phyloP scores from a whole-genome alignment of 257 asterid genomes.

The Asclepias syriaca region DNA sequence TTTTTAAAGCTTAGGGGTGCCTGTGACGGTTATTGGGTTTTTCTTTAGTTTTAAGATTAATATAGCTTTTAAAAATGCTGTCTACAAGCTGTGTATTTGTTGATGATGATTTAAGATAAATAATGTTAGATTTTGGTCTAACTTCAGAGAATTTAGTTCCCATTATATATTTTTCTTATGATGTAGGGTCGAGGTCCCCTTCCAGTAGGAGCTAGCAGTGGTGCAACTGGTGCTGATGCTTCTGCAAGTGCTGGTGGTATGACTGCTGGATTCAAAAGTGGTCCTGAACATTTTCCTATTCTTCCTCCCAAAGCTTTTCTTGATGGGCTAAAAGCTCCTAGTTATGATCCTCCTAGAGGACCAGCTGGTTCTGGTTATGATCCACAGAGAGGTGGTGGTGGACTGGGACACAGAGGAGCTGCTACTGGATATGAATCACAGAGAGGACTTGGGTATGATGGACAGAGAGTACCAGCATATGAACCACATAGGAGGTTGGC shows the following conservation, averaged over 20 bases:
- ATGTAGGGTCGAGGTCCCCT: slow-evolving; percentile 49
- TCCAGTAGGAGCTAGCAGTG: slow-evolving; percentile 40
- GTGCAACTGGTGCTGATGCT: slow-evolving; percentile 30
- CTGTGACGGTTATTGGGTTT: neutral
- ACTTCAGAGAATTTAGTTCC: neutral
- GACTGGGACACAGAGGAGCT: slow-evolving; percentile 35
- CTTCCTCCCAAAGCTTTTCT: slow-evolving; percentile 32
- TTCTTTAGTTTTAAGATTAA: neutral
- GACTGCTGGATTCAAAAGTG: slow-evolving; percentile 36
- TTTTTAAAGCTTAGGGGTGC: neutral
- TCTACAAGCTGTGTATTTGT: neutral
- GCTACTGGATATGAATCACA: slow-evolving; percentile 36
- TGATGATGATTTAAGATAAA: neutral
- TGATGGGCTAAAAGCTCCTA: slow-evolving; percentile 40
- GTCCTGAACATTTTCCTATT: slow-evolving; percentile 20
- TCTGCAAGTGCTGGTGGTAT: slow-evolving; percentile 16
- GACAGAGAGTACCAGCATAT: slow-evolving; percentile 40
- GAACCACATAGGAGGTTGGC: slow-evolving; percentile 33
- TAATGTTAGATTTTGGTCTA: neutral
- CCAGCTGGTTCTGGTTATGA: slow-evolving; percentile 37
- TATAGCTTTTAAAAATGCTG: neutral
- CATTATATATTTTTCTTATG: slow-evolving; percentile 15
- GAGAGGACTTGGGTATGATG: slow-evolving; percentile 34
- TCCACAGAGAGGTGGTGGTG: slow-evolving; percentile 31
- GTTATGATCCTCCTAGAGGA: slow-evolving; percentile 42